Conservation (phyloP, 805 yeast species). For the Saccharomycopsis synnaedendra region DNA sequence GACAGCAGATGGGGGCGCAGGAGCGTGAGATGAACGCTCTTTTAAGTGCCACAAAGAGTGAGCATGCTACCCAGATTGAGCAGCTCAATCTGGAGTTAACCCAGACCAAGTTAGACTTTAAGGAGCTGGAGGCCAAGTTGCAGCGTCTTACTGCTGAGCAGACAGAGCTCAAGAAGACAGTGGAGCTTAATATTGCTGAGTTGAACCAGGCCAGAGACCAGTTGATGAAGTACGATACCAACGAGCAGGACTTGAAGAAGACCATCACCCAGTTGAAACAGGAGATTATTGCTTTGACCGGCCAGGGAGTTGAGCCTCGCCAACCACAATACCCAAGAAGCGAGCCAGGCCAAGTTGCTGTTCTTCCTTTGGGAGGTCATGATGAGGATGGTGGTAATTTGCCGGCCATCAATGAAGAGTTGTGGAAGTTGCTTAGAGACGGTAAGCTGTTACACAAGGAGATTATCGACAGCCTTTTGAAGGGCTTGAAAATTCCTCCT, state of each 20-base stretch:
- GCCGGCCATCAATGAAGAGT: constrained; percentile 65
- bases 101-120: constrained; percentile 43
- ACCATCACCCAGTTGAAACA: constrained; percentile 38
- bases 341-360: too few species aligned
- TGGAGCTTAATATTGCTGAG: constrained; percentile 48
- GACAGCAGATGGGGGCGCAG: constrained; percentile 41
- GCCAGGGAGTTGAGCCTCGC: constrained; percentile 13
- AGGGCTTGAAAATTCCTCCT: constrained; percentile 75
- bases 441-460: constrained; percentile 68
- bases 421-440: constrained; percentile 59
- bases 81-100: constrained; percentile 44
- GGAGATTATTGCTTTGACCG: constrained; percentile 33
- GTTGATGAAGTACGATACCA: constrained; percentile 45
- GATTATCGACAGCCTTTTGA: constrained; percentile 75
- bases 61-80: constrained; percentile 38
- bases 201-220: constrained; percentile 49
- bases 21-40: constrained; percentile 41
- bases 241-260: constrained; percentile 54
- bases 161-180: constrained; percentile 50
- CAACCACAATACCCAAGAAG: too few species aligned
- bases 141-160: constrained; percentile 51
- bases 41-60: constrained; percentile 31
- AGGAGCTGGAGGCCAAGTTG: constrained; percentile 46
- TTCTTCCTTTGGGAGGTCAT: constrained; percentile 24
- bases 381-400: constrained; percentile 32